phyloP scores from a whole-genome alignment of 345 rosid genomes.

The Populus euphratica region DNA sequence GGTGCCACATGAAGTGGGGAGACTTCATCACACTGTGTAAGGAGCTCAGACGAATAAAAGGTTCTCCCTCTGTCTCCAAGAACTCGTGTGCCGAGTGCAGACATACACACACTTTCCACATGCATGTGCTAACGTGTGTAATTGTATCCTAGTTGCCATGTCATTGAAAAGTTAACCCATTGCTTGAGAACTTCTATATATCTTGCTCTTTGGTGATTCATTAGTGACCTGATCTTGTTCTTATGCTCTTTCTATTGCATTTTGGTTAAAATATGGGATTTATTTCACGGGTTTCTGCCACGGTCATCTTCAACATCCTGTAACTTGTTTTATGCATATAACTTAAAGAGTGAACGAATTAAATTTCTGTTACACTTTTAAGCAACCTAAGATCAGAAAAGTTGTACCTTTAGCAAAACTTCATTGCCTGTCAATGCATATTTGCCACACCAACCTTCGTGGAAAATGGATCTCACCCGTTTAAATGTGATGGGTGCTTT shows the following conservation, averaged over 20 bases:
- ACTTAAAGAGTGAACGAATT: background rate
- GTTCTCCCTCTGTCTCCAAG: conserved; percentile 29
- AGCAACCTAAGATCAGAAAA: background rate
- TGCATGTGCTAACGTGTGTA: background rate
- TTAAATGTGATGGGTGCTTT: background rate
- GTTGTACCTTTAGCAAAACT: background rate
- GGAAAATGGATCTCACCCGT: too few relatives aligned
- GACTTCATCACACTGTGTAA: conserved; percentile 96
- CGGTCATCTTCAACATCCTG: background rate
- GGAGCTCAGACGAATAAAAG: conserved; percentile 96
- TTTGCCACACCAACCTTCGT: too few relatives aligned
- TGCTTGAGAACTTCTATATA: background rate
- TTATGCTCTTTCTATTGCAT: background rate
- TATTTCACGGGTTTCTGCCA: background rate
- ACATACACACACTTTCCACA: background rate
- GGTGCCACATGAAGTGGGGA: conserved; percentile 99
- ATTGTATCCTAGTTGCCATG: background rate
- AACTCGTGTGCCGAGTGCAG: too few relatives aligned
- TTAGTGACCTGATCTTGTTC: too few relatives aligned
- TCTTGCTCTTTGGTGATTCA: too few relatives aligned
- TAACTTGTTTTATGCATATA: background rate
- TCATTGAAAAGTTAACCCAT: background rate
- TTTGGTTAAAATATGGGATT: background rate
- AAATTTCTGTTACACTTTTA: background rate
- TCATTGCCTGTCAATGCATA: too few relatives aligned